These are phyloP conservation scores for Drechslerella dactyloides DNA, from an alignment of 2,329 filamentous ascomycete species.

Conservation along the genomic window DNA sequence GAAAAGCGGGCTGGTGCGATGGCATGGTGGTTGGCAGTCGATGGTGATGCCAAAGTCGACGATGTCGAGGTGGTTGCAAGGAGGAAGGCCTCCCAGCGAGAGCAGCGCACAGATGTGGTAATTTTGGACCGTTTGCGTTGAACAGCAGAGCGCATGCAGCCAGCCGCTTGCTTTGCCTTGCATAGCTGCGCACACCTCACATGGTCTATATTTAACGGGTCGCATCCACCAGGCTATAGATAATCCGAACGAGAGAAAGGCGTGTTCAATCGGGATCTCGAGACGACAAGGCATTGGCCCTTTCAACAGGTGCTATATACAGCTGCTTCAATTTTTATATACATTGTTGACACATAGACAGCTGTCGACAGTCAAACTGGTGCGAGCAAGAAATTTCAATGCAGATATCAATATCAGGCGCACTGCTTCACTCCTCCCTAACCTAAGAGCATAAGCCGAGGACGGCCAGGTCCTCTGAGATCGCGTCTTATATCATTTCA, in stretches of 20 bases:
- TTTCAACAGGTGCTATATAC: constrained; percentile 32
- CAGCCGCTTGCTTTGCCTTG: background rate
- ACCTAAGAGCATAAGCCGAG: too few species aligned
- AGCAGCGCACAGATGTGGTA: constrained; percentile 7
- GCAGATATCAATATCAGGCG: constrained; percentile 5
- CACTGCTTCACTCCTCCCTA: too few species aligned
- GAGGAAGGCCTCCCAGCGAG: background rate
- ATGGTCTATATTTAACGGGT: too few species aligned
- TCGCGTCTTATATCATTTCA: background rate
- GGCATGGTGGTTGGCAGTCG: background rate
- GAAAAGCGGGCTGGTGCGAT: background rate
- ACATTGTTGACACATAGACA: constrained; percentile 8
- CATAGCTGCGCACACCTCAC: background rate
- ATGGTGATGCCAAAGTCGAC: background rate
- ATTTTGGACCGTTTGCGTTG: constrained; percentile 9
- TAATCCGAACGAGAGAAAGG: too few species aligned
- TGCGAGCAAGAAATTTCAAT: background rate
- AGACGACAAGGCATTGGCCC: too few species aligned
- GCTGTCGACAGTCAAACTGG: background rate
- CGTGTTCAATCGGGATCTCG: too few species aligned
- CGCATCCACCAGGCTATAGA: too few species aligned
- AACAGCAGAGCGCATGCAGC: background rate
- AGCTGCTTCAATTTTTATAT: constrained; percentile 20
- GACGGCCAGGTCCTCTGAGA: constrained; percentile 6
- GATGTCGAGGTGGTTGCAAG: constrained; percentile 14